Evolutionary conservation across 257 asterid genomes (phyloP).

Genomic region (Solanum clarkiae): DNA sequence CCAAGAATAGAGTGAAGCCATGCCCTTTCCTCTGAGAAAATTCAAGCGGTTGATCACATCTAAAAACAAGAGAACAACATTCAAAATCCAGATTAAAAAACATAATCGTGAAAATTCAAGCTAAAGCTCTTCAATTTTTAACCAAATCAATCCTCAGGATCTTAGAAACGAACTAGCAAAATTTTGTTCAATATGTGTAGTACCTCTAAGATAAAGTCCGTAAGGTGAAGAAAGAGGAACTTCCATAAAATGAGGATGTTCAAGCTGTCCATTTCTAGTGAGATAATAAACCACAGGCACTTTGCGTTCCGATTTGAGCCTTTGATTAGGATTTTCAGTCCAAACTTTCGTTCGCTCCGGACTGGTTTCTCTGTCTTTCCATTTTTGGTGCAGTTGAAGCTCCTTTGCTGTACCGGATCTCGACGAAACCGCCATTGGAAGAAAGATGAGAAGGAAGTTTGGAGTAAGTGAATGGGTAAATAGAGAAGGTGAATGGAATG

Average conservation of each 20-base stretch:
- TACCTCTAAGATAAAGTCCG: conserved; percentile 64
- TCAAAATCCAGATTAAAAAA: not conserved
- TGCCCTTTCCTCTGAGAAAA: conserved; percentile 70
- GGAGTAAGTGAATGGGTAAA: not conserved
- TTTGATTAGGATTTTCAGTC: conserved; percentile 31
- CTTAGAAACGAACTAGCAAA: not conserved
- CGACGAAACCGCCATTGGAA: not conserved
- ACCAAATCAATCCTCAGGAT: not conserved
- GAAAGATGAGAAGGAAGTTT: not conserved
- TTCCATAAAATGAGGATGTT: conserved; percentile 97
- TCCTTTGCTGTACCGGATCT: not conserved
- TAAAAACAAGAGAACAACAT: not conserved
- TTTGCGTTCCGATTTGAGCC: conserved; percentile 11
- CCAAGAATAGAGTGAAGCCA: conserved; percentile 82
- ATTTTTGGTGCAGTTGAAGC: not conserved
- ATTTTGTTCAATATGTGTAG: not conserved
- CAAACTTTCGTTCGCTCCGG: conserved; percentile 49
- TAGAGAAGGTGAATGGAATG: not conserved
- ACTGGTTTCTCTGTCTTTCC: conserved; percentile 22
- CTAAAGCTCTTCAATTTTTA: not conserved
- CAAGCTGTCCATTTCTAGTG: conserved; percentile 65
- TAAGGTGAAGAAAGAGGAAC: conserved; percentile 57
- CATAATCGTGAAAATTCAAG: not conserved
- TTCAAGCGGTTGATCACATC: conserved; percentile 71
- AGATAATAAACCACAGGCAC: conserved; percentile 74